Percentiles rank a stretch among this genome's conserved stretches.
Conservation (phyloP, 164 flowering plant genomes). For the Sextonia rubra region DNA sequence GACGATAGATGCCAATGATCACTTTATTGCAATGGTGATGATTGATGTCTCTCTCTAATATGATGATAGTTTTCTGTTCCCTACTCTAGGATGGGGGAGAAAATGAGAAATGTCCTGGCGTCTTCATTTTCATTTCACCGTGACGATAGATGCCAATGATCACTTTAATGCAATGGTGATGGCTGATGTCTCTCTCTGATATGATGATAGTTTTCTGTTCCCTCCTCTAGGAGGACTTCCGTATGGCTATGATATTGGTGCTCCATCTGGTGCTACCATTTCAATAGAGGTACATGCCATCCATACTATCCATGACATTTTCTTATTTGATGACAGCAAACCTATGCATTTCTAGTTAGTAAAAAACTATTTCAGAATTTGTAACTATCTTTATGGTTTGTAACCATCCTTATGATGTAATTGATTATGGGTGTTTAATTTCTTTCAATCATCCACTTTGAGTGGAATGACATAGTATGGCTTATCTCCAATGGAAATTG, state of each 20-base stretch:
- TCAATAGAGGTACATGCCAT: conserved; percentile 52
- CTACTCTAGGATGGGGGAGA: too few relatives aligned
- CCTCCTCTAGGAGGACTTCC: conserved; percentile 87
- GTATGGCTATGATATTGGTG: conserved; percentile 93
- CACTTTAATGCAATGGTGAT: too few relatives aligned
- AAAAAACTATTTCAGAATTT: neutral
- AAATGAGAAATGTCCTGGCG: too few relatives aligned
- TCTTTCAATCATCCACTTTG: conserved; percentile 59
- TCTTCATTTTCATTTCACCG: too few relatives aligned
- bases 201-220: conserved; percentile 71
- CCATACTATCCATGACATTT: neutral
- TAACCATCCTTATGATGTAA: neutral
- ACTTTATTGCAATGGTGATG: too few relatives aligned
- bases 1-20: too few relatives aligned
- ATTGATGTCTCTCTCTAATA: too few relatives aligned
- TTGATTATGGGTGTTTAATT: conserved; percentile 3
- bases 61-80: too few relatives aligned
- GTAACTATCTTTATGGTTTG: too few relatives aligned
- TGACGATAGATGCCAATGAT: too few relatives aligned
- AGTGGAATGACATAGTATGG: conserved; percentile 93
- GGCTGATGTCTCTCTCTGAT: too few relatives aligned
- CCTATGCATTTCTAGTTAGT: neutral
- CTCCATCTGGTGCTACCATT: conserved; percentile 78
- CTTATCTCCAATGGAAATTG: conserved; percentile 76
- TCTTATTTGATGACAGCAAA: neutral